A percentile compares a stretch with the other conserved stretches of the same genome.
phyloP scores from a whole-genome alignment of 805 yeast species.

The Hanseniaspora nectarophila region DNA sequence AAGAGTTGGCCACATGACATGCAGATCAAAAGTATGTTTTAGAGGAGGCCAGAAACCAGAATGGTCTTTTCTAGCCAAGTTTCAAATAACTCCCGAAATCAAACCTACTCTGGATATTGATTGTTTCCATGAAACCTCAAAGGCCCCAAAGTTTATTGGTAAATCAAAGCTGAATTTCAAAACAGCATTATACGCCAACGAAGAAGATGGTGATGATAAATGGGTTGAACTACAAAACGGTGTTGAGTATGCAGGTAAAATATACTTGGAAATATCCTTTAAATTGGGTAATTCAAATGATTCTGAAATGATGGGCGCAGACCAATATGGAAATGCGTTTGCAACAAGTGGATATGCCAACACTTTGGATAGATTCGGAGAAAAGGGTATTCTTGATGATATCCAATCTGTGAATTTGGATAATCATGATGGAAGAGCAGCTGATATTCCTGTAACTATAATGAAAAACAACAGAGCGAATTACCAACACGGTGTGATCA shows the following conservation, averaged over 20 bases:
- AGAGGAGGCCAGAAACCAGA: conserved; percentile 92
- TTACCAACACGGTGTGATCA: conserved; percentile 3
- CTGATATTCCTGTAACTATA: conserved; percentile 26
- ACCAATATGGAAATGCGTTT: conserved; percentile 10
- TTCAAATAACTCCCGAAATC: conserved; percentile 51
- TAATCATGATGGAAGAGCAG: conserved; percentile 25
- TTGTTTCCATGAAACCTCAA: conserved; percentile 66
- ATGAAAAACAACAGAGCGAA: neutral
- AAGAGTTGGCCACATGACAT: conserved; percentile 69
- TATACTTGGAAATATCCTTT: conserved; percentile 84
- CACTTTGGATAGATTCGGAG: neutral
- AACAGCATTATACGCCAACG: conserved; percentile 53
- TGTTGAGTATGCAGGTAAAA: conserved; percentile 71
- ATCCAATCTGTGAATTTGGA: conserved; percentile 22
- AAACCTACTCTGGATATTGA: conserved; percentile 56
- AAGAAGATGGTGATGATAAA: conserved; percentile 64
- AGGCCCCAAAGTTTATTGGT: conserved; percentile 79
- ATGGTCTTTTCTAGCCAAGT: conserved; percentile 70
- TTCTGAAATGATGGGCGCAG: conserved; percentile 11
- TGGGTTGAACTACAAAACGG: conserved; percentile 69
- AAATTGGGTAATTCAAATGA: conserved; percentile 39
- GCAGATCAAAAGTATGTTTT: conserved; percentile 61
- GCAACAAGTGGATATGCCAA: neutral
- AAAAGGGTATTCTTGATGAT: conserved; percentile 13
- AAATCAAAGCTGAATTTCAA: conserved; percentile 67